These are phyloP conservation scores for Aspergillus awamori DNA, from an alignment of 2,329 filamentous ascomycete genomes.

Conservation along the genomic window DNA sequence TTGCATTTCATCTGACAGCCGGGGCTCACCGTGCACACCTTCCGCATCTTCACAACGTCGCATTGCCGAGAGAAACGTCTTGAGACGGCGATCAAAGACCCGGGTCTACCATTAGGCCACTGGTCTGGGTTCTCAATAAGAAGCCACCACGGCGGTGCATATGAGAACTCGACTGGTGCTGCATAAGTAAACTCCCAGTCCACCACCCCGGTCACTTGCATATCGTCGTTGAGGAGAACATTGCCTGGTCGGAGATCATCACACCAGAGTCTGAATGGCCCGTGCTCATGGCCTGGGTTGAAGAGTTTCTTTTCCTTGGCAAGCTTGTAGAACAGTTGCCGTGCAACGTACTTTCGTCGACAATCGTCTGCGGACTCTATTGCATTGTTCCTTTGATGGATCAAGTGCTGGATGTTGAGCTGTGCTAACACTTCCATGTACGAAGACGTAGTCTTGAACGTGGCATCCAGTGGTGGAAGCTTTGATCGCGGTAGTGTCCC, in stretches of 20 bases:
- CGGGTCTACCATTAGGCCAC: not conserved
- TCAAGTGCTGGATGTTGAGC: constrained; percentile 46
- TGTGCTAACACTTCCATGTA: constrained; percentile 46
- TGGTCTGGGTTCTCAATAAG: not conserved
- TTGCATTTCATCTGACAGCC: not conserved
- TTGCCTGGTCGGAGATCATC: constrained; percentile 25
- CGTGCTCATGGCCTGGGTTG: constrained; percentile 16
- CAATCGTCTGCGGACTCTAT: constrained; percentile 32
- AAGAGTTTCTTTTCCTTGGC: constrained; percentile 14
- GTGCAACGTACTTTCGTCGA: constrained; percentile 22
- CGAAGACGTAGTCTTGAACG: constrained; percentile 36
- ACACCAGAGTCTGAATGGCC: constrained; percentile 29
- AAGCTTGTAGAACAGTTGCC: constrained; percentile 25
- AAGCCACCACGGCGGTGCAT: constrained; percentile 23
- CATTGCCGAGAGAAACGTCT: not conserved
- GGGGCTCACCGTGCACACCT: accelerated
- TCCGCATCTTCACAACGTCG: not conserved
- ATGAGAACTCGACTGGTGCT: constrained; percentile 20
- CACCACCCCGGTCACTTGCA: constrained; percentile 15
- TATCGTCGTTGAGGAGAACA: constrained; percentile 14
- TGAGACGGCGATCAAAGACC: not conserved
- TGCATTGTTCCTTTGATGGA: constrained; percentile 44
- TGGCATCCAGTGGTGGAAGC: not conserved
- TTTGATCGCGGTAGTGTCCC: not conserved
- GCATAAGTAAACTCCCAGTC: constrained; percentile 29